Conservation (phyloP, 352 stramenopile genomes). For the Phytophthora gonapodyides region DNA sequence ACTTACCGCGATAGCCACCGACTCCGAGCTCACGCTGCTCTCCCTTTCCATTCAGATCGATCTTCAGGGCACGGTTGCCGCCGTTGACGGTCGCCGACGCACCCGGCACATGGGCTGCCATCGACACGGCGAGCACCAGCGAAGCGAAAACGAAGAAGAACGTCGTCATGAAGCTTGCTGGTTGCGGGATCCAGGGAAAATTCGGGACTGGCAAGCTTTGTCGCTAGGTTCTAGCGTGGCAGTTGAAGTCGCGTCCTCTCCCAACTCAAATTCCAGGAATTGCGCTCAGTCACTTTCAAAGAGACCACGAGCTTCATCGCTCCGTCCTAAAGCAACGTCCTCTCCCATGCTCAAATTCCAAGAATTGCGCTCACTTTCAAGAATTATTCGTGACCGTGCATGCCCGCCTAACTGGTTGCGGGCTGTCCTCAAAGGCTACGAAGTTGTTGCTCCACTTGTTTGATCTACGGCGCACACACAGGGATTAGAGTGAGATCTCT, state of each 20-base stretch:
- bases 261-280: too few species aligned
- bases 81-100: constrained; percentile 4
- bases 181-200: constrained; percentile 7
- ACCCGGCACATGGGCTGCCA: constrained; percentile 13
- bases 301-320: too few species aligned
- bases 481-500: too few species aligned
- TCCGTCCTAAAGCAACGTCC: too few species aligned
- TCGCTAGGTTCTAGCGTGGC: not conserved
- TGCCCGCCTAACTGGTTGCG: too few species aligned
- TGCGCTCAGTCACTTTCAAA: too few species aligned
- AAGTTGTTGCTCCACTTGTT: constrained; percentile 31
- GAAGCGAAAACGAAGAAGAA: constrained; percentile 17
- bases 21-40: not conserved
- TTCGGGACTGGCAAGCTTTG: constrained; percentile 13
- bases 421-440: not conserved
- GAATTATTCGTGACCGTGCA: too few species aligned
- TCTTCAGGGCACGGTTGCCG: constrained; percentile 15
- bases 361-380: too few species aligned
- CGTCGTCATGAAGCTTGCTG: constrained; percentile 24
- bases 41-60: constrained; percentile 2
- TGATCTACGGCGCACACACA: constrained; percentile 24
- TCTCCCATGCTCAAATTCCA: too few species aligned
- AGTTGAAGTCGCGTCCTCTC: constrained; percentile 2
- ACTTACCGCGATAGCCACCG: constrained; percentile 20
- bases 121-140: constrained; percentile 16